A percentile compares a stretch with the other conserved stretches of the same genome.
phyloP scores from a whole-genome alignment of 768 basidiomycete species.

The Tulasnella sp. region DNA sequence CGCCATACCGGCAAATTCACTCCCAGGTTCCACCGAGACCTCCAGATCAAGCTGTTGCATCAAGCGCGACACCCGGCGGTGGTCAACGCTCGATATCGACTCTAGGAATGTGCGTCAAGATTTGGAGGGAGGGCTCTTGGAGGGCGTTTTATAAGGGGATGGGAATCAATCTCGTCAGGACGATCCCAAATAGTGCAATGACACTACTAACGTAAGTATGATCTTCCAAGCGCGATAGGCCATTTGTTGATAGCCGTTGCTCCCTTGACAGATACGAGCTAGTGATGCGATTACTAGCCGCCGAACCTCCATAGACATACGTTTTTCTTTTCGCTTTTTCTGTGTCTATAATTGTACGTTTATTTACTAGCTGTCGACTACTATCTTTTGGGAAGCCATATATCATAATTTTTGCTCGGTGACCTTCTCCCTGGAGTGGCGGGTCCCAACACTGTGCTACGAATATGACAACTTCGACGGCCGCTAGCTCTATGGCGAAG shows the following conservation, averaged over 20 bases:
- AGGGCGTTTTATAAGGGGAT: conserved; percentile 83
- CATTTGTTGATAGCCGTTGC: conserved; percentile 16
- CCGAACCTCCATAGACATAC: background rate
- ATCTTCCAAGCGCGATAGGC: background rate
- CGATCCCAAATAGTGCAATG: conserved; percentile 92
- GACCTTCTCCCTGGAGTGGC: too few species aligned
- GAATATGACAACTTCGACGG: too few species aligned
- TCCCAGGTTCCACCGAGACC: background rate
- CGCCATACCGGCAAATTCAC: conserved; percentile 37
- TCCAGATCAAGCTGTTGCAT: background rate
- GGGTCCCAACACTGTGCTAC: too few species aligned
- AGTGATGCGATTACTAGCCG: conserved; percentile 27
- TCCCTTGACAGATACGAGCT: conserved; percentile 30
- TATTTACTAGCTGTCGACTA: background rate
- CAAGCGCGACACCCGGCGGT: background rate
- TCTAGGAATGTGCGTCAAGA: conserved; percentile 35
- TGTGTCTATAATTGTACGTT: background rate
- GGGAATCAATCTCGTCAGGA: conserved; percentile 86
- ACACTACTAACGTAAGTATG: conserved; percentile 80
- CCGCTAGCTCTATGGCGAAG: too few species aligned
- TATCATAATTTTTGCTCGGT: background rate
- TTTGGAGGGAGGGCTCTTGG: conserved; percentile 63
- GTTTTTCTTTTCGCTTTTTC: background rate
- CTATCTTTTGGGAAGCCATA: background rate
- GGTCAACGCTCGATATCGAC: conserved; percentile 58